phyloP scores from a whole-genome alignment of 2,329 filamentous ascomycete genomes.

The Rhinocladiella mackenziei region DNA sequence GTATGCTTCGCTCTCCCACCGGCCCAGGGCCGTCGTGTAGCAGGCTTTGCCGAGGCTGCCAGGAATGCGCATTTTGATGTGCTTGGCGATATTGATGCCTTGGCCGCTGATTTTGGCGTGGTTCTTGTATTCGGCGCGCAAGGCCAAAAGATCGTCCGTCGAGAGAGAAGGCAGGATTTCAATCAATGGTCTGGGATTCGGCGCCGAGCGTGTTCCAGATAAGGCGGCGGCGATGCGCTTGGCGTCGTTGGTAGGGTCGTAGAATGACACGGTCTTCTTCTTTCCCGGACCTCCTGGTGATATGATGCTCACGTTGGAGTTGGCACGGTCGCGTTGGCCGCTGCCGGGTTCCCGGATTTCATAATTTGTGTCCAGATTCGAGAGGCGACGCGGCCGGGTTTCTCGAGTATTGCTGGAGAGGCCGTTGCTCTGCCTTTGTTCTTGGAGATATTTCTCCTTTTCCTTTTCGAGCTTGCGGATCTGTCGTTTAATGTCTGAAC shows the following conservation, averaged over 20 bases:
- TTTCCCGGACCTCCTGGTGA: slow-evolving; percentile 10
- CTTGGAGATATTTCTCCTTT: slow-evolving; percentile 31
- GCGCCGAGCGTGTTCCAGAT: slow-evolving; percentile 55
- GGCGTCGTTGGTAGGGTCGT: slow-evolving; percentile 78
- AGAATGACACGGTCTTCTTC: slow-evolving; percentile 66
- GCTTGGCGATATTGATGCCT: slow-evolving; percentile 50
- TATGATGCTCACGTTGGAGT: slow-evolving; percentile 14
- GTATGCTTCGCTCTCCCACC: slow-evolving; percentile 90
- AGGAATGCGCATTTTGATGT: slow-evolving; percentile 44
- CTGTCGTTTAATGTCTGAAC: slow-evolving; percentile 34
- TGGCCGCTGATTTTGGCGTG: slow-evolving; percentile 64
- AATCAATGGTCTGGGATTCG: slow-evolving; percentile 68
- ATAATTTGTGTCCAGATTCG: slow-evolving; percentile 16
- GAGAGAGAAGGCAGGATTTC: slow-evolving; percentile 79
- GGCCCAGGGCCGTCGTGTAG: slow-evolving; percentile 82
- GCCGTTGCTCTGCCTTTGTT: slow-evolving; percentile 7
- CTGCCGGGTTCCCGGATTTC: slow-evolving; percentile 18
- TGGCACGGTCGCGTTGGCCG: slow-evolving; percentile 14
- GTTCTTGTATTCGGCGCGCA: slow-evolving; percentile 86
- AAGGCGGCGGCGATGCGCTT: slow-evolving; percentile 71
- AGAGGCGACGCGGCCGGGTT: slow-evolving; percentile 11
- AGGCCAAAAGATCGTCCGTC: slow-evolving; percentile 80
- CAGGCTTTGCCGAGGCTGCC: slow-evolving; percentile 79
- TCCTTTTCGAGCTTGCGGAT: slow-evolving; percentile 32
- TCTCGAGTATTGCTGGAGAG: slow-evolving; percentile 12